Conservation (phyloP, 768 basidiomycete genomes). For the Leccinum longicurvipes region DNA sequence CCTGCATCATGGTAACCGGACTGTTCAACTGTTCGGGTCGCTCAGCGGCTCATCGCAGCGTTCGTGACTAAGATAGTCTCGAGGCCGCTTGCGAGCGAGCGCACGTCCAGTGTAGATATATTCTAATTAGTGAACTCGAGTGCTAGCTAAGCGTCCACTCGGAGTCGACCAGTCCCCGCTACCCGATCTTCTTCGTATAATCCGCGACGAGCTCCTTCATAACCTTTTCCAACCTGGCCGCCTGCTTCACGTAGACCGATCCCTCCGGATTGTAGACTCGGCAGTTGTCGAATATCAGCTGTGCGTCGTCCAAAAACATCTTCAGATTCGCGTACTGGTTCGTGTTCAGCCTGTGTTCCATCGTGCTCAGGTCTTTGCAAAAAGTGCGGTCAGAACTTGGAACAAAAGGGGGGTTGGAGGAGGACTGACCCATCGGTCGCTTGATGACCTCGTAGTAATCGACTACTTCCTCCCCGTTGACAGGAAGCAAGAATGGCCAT, state of each 20-base stretch:
- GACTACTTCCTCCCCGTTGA: conserved; percentile 70
- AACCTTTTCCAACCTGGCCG: conserved; percentile 77
- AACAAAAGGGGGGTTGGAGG: not conserved
- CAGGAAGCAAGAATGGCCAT: conserved; percentile 88
- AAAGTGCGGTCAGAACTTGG: not conserved
- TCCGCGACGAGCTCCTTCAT: conserved; percentile 52
- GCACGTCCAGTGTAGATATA: too few relatives aligned
- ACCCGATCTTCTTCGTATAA: conserved; percentile 20
- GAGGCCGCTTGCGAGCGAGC: not conserved
- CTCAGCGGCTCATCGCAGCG: too few relatives aligned
- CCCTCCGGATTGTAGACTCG: conserved; percentile 80
- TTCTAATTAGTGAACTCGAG: not conserved
- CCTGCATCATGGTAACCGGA: too few relatives aligned
- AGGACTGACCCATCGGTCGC: conserved; percentile 82
- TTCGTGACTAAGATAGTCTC: not conserved
- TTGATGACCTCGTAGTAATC: conserved; percentile 92
- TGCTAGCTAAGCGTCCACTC: not conserved
- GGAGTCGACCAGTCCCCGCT: not conserved
- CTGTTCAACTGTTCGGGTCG: too few relatives aligned
- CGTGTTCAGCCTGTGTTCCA: conserved; percentile 87
- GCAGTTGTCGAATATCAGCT: conserved; percentile 89
- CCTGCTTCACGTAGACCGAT: conserved; percentile 79
- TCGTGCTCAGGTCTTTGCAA: conserved; percentile 77
- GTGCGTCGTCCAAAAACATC: conserved; percentile 73
- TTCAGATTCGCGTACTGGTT: conserved; percentile 77